Evolutionary conservation across 2,329 filamentous ascomycete species (phyloP), one percentile per base, ranked within the genome.

Genomic region (Fusarium protoensiforme): DNA sequence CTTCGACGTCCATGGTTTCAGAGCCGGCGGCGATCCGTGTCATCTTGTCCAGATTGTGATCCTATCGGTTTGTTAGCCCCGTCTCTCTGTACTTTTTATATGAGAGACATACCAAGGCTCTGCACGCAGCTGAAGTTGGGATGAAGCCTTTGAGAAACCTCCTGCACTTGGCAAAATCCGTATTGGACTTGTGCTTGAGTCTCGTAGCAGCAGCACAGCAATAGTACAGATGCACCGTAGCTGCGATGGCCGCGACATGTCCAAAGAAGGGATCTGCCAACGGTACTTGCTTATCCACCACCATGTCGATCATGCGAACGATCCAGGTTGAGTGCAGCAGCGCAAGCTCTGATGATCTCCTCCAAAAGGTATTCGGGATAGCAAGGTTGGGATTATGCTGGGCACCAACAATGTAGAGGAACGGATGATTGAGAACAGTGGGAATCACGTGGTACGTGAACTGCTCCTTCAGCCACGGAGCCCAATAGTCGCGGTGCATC

Each of bases 351-450:
- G 85, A 87, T 0, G 86, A 88, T 4, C 85, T 78, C 43, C 85
- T 81, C 87, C 87, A 89, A 64, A 89, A 89, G 0, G 85, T 87
- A 64, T 88, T 88, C 0, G 87, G 87, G 7, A 88, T 87, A 0
- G 84, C 84, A 31, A 88, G 75, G 54, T 88, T 87, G 5, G 84
- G 82, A 58, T 87, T 88, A 77, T 87, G 84, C 69, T 87, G 86
- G 1, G 86, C 85, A 4, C 85, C 85, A 14, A 87, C 82, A 16
- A 87, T 87, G 74, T 88, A 88, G 9, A 88, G 80, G 67, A 88
- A 88, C 0, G 87, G 87, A 64, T 88, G 87, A 71, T 88, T 88
- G 38, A 88, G 76, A 3, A 88, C 84, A 0, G 85, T 87, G 13
- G 84, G 82, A 56, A 88, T 87, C 14, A 83, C 83, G 59, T 88